Conservation (phyloP, 2,329 filamentous ascomycete genomes). For the Talaromyces amestolkiae region DNA sequence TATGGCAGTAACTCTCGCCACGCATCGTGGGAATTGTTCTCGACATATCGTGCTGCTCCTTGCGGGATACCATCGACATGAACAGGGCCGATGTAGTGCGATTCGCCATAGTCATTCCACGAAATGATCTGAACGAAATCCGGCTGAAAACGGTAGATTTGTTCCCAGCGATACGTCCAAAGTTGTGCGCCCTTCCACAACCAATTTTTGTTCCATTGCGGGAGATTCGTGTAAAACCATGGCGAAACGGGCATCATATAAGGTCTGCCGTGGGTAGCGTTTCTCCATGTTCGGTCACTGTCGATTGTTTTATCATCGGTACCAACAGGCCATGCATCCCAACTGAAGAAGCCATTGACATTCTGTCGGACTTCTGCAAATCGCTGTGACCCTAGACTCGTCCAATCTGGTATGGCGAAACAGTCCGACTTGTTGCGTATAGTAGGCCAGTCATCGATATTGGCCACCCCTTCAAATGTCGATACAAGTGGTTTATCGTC, state of each 20-base stretch:
- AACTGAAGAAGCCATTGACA: constrained; percentile 43
- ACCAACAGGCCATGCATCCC: constrained; percentile 45
- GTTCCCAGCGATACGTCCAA: constrained; percentile 60
- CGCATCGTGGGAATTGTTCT: constrained; percentile 31
- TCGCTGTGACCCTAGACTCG: constrained; percentile 33
- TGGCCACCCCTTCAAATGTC: constrained; percentile 47
- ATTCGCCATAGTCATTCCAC: constrained; percentile 63
- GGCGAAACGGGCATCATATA: constrained; percentile 57
- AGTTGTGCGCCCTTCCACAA: constrained; percentile 60
- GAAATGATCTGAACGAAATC: constrained; percentile 57
- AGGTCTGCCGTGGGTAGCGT: constrained; percentile 34
- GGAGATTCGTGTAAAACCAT: constrained; percentile 59
- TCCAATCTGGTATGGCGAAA: constrained; percentile 51
- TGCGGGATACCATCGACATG: constrained; percentile 46
- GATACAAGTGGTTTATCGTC: constrained; percentile 37
- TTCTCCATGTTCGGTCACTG: constrained; percentile 43
- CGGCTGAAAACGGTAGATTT: constrained; percentile 52
- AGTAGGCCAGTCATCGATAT: constrained; percentile 43
- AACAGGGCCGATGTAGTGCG: constrained; percentile 57
- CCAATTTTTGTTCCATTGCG: constrained; percentile 60
- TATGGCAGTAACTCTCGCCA: constrained; percentile 36
- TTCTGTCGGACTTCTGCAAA: constrained; percentile 28
- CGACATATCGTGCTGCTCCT: constrained; percentile 42
- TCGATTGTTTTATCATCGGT: constrained; percentile 38
- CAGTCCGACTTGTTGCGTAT: constrained; percentile 29